Percentiles rank a stretch among this genome's conserved stretches.
Conservation (phyloP, 768 basidiomycete species). For the Obba rivulosa region DNA sequence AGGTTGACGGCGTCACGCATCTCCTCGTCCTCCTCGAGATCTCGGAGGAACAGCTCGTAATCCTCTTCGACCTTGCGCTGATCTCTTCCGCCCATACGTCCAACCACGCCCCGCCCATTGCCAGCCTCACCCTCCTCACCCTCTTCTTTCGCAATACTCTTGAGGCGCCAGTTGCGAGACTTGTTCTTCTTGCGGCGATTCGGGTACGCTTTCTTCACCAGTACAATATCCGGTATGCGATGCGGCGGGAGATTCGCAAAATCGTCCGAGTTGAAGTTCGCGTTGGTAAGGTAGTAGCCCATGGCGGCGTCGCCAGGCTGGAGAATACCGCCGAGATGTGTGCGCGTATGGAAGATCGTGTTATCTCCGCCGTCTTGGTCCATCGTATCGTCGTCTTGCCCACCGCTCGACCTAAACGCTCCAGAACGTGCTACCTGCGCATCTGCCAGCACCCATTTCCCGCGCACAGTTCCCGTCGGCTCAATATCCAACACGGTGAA, state of each 20-base stretch:
- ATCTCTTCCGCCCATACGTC: constrained; percentile 85
- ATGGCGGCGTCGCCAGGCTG: constrained; percentile 94
- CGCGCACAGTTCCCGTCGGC: constrained; percentile 63
- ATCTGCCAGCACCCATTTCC: constrained; percentile 80
- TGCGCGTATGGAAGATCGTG: constrained; percentile 87
- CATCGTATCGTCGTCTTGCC: constrained; percentile 38
- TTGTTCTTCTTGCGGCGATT: constrained; percentile 88
- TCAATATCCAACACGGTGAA: constrained; percentile 96
- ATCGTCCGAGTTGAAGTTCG: constrained; percentile 91
- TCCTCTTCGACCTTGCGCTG: constrained; percentile 92
- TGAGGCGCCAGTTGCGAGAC: constrained; percentile 79
- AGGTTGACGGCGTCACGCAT: constrained; percentile 82
- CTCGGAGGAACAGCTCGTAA: constrained; percentile 92
- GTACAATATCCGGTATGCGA: constrained; percentile 84
- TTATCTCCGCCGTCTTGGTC: constrained; percentile 64
- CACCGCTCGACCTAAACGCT: constrained; percentile 58
- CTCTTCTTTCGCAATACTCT: constrained; percentile 89
- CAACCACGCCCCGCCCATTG: constrained; percentile 78
- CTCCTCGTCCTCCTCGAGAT: constrained; percentile 93
- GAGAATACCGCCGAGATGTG: constrained; percentile 88
- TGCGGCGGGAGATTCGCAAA: constrained; percentile 62
- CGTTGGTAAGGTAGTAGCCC: constrained; percentile 83
- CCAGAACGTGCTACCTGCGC: constrained; percentile 87
- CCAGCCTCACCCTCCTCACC: constrained; percentile 83
- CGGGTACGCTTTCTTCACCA: constrained; percentile 95